Evolutionary conservation across 192 early-diverging fungal genomes (phyloP), one percentile per base, ranked within the genome.

Genomic region (Podila clonocystis): DNA sequence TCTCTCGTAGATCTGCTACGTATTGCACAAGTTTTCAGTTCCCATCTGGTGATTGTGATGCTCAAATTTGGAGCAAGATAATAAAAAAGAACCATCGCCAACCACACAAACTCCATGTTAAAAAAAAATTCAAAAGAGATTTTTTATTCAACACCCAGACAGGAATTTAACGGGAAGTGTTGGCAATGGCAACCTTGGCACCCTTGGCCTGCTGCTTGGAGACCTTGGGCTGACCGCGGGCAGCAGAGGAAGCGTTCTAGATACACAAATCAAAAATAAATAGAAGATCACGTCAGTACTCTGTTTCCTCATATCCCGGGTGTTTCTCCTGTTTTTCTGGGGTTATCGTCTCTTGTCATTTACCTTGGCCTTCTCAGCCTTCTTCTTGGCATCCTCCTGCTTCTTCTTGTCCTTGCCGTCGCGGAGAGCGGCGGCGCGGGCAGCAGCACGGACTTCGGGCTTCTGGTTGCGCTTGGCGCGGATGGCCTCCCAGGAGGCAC

Each of bases 401-500:
- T 94, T 95, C 94, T 97, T 98, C 83, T 91, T 87, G 58, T 94
- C 95, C 96, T 98, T 99, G 86, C 93, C 91, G 60, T 94, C 92
- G 78, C 88, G 85, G 66, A 95, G 85, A 63, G 96, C 96, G 78
- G 91, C 90, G 50, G 91, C 85, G 70, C 97, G 95, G 68, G 94
- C 92, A 63, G 97, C 94, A 73, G 93, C 93, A 86, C 98, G 93
- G 72, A 94, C 90, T 87, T 96, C 98, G 70, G 98, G 91, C 92
- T 96, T 98, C 89, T 96, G 94, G 87, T 92, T 92, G 79, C 97
- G 96, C 91, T 97, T 97, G 82, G 96, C 97, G 82, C 95, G 95
- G 88, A 99, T 98, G 70, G 93, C 91, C 73, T 99, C 97, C 88
- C 92, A 91, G 72, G 96, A 93, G 67, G 95, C 95, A 89, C 97